phyloP scores from a whole-genome alignment of 306 rosid genomes.

The Prunus padus region DNA sequence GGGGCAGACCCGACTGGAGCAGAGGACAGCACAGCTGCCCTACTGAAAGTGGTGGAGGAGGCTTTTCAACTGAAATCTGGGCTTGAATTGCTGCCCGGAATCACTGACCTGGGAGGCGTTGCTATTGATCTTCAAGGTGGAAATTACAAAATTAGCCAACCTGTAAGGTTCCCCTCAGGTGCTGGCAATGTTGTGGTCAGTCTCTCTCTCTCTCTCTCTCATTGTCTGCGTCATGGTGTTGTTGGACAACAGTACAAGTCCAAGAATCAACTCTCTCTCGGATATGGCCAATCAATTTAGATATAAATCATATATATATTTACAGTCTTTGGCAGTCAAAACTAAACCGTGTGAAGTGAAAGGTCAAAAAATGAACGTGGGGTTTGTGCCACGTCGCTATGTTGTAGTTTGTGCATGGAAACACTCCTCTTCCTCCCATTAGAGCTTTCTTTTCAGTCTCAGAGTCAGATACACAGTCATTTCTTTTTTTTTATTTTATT shows the following conservation, averaged over 20 bases:
- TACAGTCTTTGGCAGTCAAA: not conserved
- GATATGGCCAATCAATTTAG: too few relatives aligned
- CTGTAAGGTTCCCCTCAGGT: constrained; percentile 51
- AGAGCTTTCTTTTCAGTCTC: too few relatives aligned
- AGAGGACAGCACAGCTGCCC: constrained; percentile 50
- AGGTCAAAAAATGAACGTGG: not conserved
- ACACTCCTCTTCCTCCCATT: too few relatives aligned
- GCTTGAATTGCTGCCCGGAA: constrained; percentile 44
- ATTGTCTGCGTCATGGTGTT: not conserved
- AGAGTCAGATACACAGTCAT: too few relatives aligned
- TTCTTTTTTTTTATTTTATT: too few relatives aligned
- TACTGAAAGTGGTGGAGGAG: constrained; percentile 41
- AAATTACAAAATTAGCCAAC: constrained; percentile 49
- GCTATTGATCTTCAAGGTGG: constrained; percentile 67
- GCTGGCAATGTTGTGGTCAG: constrained; percentile 67
- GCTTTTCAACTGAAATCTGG: constrained; percentile 40
- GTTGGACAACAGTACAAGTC: not conserved
- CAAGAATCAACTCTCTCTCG: not conserved
- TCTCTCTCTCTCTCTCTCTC: constrained; percentile 5
- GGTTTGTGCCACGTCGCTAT: constrained; percentile 1
- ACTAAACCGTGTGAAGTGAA: not conserved
- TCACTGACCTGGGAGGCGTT: constrained; percentile 59
- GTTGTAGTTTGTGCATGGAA: constrained; percentile 10
- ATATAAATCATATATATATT: too few relatives aligned
- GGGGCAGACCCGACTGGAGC: constrained; percentile 68